A percentile compares a stretch with the other conserved stretches of the same genome.
phyloP scores from a whole-genome alignment of 2,329 filamentous ascomycete genomes.

The Phaeosphaeria sp. region DNA sequence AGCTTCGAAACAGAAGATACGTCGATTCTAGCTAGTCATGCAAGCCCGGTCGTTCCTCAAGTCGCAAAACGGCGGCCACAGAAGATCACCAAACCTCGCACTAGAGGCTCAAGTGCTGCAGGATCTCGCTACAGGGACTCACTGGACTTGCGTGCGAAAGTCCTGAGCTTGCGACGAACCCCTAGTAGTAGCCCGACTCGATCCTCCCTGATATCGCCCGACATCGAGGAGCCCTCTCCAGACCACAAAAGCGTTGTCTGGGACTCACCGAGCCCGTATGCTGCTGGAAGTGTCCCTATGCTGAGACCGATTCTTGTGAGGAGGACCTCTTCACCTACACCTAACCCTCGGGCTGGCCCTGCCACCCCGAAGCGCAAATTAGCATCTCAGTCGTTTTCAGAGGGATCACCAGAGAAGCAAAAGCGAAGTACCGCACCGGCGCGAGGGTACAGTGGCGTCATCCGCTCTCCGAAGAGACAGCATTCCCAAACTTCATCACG shows the following conservation, averaged over 20 bases:
- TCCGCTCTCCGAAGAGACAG: slow-evolving; percentile 45
- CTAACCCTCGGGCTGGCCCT: slow-evolving; percentile 27
- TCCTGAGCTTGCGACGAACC: slow-evolving; percentile 14
- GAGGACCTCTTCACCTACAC: slow-evolving; percentile 41
- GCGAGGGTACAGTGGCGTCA: slow-evolving; percentile 41
- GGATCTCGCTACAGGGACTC: slow-evolving; percentile 39
- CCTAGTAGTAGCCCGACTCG: slow-evolving; percentile 13
- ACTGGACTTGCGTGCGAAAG: slow-evolving; percentile 26
- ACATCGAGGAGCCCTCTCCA: neutral
- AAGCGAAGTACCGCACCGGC: slow-evolving; percentile 38
- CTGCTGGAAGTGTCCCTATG: slow-evolving; percentile 36
- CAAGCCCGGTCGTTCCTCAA: slow-evolving; percentile 43
- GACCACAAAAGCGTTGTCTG: slow-evolving; percentile 3
- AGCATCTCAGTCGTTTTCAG: slow-evolving; percentile 44
- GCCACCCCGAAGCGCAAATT: slow-evolving; percentile 46
- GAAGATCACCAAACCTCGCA: slow-evolving; percentile 45
- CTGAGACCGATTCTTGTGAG: slow-evolving; percentile 46
- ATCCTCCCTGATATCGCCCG: neutral
- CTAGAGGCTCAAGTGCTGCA: slow-evolving; percentile 40
- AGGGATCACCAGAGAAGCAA: slow-evolving; percentile 48
- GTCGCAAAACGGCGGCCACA: slow-evolving; percentile 37
- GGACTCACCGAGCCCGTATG: slow-evolving; percentile 23
- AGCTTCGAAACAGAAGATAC: slow-evolving; percentile 51
- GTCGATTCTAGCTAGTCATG: slow-evolving; percentile 48
- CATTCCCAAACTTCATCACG: slow-evolving; percentile 49